Conservation (phyloP, 306 rosid genomes). For the Cyclanthera cordifolia region DNA sequence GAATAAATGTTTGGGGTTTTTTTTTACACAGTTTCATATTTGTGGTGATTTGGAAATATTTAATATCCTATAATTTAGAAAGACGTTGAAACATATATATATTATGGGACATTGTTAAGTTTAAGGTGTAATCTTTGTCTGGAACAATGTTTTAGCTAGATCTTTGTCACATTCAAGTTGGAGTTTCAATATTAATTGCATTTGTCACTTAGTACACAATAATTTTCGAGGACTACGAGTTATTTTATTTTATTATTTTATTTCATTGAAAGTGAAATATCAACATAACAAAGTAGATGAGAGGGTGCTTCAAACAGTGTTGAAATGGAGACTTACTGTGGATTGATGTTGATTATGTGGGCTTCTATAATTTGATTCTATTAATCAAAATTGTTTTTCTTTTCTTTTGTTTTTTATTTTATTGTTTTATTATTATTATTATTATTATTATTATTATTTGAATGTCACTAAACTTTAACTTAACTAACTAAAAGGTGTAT, state of each 20-base stretch:
- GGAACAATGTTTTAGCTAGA: neutral
- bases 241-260: too few relatives aligned
- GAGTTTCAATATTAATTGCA: neutral
- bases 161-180: neutral
- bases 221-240: neutral
- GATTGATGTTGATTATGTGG: constrained; percentile 1
- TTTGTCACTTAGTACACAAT: neutral
- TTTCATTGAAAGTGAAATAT: constrained; percentile 8
- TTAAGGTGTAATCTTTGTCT: neutral
- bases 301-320: constrained; percentile 2
- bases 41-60: neutral
- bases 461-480: too few relatives aligned
- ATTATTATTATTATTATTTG: too few relatives aligned
- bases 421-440: too few relatives aligned
- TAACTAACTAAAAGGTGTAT: too few relatives aligned
- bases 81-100: neutral
- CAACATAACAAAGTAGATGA: constrained; percentile 6
- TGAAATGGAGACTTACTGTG: constrained; percentile 1
- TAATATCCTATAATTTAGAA: neutral
- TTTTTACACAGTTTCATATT: neutral
- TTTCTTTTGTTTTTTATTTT: too few relatives aligned
- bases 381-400: too few relatives aligned
- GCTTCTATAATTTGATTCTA: neutral
- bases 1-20: neutral
- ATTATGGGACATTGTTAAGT: neutral